Conservation (phyloP, 2,329 filamentous ascomycete species). For the Exophiala lecanii-corni region DNA sequence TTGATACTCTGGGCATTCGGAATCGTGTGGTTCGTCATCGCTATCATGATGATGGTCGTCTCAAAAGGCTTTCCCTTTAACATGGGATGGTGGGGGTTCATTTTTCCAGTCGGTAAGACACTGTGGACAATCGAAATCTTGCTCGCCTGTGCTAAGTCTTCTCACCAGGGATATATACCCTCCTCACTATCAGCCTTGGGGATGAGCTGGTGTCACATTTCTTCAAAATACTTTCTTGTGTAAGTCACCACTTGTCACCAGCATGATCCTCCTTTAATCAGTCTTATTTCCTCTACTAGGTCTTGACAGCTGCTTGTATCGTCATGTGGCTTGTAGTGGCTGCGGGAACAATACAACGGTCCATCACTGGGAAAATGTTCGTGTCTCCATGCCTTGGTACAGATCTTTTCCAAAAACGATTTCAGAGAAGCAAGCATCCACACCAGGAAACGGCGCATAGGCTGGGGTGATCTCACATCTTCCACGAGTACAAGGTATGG, state of each 20-base stretch:
- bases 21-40: constrained; percentile 52
- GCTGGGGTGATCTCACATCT: too few relatives aligned
- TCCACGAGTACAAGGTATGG: too few relatives aligned
- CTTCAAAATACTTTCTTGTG: constrained; percentile 12
- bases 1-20: constrained; percentile 56
- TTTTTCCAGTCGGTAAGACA: constrained; percentile 46
- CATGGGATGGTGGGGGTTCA: constrained; percentile 58
- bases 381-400: constrained; percentile 11
- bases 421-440: too few relatives aligned
- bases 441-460: too few relatives aligned
- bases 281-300: background rate
- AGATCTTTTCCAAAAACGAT: constrained; percentile 3
- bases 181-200: constrained; percentile 8
- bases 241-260: too few relatives aligned
- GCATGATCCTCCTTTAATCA: background rate
- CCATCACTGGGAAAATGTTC: constrained; percentile 9
- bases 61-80: constrained; percentile 50
- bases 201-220: constrained; percentile 11
- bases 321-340: constrained; percentile 12
- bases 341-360: constrained; percentile 6
- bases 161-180: constrained; percentile 9
- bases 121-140: too few relatives aligned
- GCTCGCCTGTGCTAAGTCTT: too few relatives aligned
- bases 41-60: constrained; percentile 42
- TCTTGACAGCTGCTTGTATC: constrained; percentile 3